Evolutionary conservation across 192 early-diverging fungal species (phyloP), one percentile per base, ranked within the genome.

Genomic region (Chytriomyces hyalinus): DNA sequence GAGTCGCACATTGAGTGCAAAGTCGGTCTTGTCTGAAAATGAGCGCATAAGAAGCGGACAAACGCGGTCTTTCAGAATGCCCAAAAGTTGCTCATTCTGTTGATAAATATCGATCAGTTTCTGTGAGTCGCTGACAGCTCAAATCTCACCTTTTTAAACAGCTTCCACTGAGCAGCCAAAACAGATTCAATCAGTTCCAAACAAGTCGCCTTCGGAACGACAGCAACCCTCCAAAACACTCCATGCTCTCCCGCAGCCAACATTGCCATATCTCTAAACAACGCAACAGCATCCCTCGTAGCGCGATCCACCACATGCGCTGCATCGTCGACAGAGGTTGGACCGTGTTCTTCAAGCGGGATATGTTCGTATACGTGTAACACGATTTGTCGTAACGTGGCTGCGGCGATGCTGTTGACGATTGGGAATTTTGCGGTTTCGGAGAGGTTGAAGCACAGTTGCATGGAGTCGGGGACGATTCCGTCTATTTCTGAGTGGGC

Each of bases 151-250:
- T 86, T 78, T 73, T 87, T 84, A 79, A 99, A 93, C 5, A 96
- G 85, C 43, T 82, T 81, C 46, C 87, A 86, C 80, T 96, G 93
- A 79, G 92, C 92, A 9, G 88, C 86, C 67, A 99, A 81, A 6
- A 98, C 86, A 17, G 92, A 92, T 65, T 99, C 98, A 8, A 99
- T 90, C 64, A 99, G 83, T 80, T 99, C 98, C 13, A 98, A 85
- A 2, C 95, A 94, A 81, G 97, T 89, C 0, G 89, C 88, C 75
- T 92, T 91, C 47, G 93, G 82, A 2, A 93, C 69, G 5, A 70
- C 20, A 43, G 80, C 77, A 6, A 73, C 67, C 13, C 81, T 83
- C 47, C 92, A 81, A 67, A 93, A 97, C 24, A 85, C 83, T 1
- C 93, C 83, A 15, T 86, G 83, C 67, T 92, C 89, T 11, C 88